Base-by-base conservation (phyloP, 2,329 filamentous ascomycete genomes). In the Xylariaceae sp. region DNA sequence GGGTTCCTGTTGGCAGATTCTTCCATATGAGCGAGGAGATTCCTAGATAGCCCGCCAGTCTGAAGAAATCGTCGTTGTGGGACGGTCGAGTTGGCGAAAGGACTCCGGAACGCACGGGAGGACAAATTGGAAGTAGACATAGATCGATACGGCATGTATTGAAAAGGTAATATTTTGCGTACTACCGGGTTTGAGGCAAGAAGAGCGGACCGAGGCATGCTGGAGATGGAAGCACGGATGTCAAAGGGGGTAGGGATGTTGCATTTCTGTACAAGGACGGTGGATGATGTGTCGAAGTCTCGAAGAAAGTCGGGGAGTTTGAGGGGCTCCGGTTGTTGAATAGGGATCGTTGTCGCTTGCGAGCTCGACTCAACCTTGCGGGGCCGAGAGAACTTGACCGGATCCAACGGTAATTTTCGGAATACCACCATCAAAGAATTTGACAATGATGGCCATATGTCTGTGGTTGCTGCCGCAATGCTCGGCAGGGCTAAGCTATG, bases 1-100 rank as follows among this genome's bases (percentile, higher is more conserved):
- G 95, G 91, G 67, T 96, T 96, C 74, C 91, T 89, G 75, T 98
- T 99, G 40, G 95, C 96, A 20, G 90, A 89, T 72, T 93, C 89
- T 76, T 99, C 95, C 65, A 93, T 83, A 64, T 91, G 89, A 32
- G 92, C 91, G 32, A 99, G 84, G 54, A 93, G 79, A 61, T 81
- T 86, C 57, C 82, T 79, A 44, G 85, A 81, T 52, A 85, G 76
- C 19, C 79, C 79, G 57, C 77, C 78, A 21, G 73, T 74, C 55
- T 78, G 75, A 66, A 80, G 79, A 44, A 60, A 59, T 59, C 74
- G 69, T 67, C 68, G 61, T 57, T 73, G 71, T 20, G 63, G 40
- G 20, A 64, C 41, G 23, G 54, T 52, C 20, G 60, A 41, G 16
- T 40, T 57, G 18, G 53, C 37, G 43, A 64, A 49, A 14, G 60